Conservation (phyloP, 306 rosid genomes). For the Prunus davidiana region DNA sequence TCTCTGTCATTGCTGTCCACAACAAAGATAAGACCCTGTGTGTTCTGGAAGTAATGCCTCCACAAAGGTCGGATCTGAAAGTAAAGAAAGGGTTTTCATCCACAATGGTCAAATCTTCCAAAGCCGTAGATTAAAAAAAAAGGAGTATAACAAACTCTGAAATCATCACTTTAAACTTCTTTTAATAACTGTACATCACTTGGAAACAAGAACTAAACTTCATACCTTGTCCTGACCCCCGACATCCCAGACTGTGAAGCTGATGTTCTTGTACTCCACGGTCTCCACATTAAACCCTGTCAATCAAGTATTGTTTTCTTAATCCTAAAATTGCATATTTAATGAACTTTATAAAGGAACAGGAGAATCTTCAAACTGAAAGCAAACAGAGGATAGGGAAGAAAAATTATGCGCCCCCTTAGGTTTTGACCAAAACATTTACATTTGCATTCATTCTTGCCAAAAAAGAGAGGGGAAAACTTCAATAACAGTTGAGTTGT, state of each 20-base stretch:
- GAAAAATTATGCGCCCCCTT: neutral
- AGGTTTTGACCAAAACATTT: neutral
- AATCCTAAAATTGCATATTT: neutral
- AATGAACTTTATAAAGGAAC: neutral
- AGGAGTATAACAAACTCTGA: neutral
- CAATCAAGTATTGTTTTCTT: neutral
- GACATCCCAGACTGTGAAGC: slow-evolving; percentile 99
- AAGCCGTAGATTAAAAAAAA: neutral
- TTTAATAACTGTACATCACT: neutral
- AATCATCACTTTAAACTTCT: slow-evolving; percentile 2
- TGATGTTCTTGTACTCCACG: slow-evolving; percentile 97
- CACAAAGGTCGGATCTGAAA: slow-evolving; percentile 98
- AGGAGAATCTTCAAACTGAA: neutral
- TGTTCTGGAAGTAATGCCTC: slow-evolving; percentile 99
- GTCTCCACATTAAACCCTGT: slow-evolving; percentile 99
- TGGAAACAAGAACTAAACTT: slow-evolving; percentile 16
- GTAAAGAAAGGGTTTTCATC: slow-evolving; percentile 2
- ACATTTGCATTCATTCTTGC: neutral
- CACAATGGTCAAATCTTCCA: slow-evolving; percentile 4
- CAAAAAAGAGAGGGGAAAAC: no score
- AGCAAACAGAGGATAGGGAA: neutral
- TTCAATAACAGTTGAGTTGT: neutral
- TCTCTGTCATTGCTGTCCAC: slow-evolving; percentile 99
- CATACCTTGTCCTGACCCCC: slow-evolving; percentile 99
- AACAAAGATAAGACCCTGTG: slow-evolving; percentile 98